Evolutionary conservation across 495 filamentous ascomycete genomes (phyloP).

Genomic region (Penicillium cataractarum): DNA sequence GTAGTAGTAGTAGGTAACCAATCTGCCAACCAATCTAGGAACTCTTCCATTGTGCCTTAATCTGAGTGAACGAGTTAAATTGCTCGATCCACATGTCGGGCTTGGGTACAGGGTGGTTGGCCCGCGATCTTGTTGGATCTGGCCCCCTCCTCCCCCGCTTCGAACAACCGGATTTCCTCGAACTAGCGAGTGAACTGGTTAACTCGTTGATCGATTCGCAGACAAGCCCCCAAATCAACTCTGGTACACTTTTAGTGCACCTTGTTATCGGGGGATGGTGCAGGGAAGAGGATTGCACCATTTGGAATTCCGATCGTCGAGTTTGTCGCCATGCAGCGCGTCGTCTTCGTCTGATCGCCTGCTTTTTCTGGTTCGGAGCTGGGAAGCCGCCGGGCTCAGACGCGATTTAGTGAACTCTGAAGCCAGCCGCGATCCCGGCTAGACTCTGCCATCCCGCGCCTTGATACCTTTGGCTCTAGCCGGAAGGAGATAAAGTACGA

Average conservation of each 20-base stretch:
- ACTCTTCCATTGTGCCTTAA: slow-evolving; percentile 13
- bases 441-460: background rate
- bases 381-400: slow-evolving; percentile 4
- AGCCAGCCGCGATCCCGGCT: slow-evolving; percentile 1
- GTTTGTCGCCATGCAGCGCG: background rate
- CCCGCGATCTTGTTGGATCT: slow-evolving; percentile 24
- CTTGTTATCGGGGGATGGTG: background rate
- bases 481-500: slow-evolving; percentile 1
- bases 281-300: slow-evolving; percentile 5
- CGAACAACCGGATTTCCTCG: background rate
- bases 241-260: background rate
- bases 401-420: slow-evolving; percentile 12
- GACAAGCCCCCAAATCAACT: background rate
- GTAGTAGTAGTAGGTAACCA: no score
- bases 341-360: slow-evolving; percentile 1
- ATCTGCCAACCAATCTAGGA: no score
- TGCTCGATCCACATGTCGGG: slow-evolving; percentile 19
- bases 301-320: background rate
- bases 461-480: slow-evolving; percentile 4
- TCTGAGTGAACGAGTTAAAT: slow-evolving; percentile 15
- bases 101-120: slow-evolving; percentile 8
- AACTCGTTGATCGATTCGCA: background rate
- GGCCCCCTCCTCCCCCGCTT: slow-evolving; percentile 18
- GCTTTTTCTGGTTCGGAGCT: slow-evolving; percentile 8
- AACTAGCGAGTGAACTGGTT: background rate